Conservation (phyloP, 768 basidiomycete species). For the Lactifluus rugatus region DNA sequence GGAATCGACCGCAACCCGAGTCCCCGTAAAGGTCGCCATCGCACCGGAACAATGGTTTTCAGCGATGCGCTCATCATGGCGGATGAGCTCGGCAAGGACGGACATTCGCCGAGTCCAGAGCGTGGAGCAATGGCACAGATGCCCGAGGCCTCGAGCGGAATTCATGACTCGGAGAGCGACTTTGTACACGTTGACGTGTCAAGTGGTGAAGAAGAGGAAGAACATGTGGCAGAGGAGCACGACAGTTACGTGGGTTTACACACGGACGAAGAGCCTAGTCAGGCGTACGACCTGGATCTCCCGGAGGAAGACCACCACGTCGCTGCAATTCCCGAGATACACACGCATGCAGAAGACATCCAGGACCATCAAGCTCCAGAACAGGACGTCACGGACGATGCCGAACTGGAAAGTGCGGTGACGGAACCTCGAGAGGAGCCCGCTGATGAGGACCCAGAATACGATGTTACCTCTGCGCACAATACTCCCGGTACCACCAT, state of each 20-base stretch:
- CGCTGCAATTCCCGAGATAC: neutral
- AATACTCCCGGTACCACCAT: slow-evolving; percentile 8
- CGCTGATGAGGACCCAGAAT: neutral
- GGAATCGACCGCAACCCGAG: slow-evolving; percentile 18
- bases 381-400: slow-evolving; percentile 17
- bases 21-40: slow-evolving; percentile 34
- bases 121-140: neutral
- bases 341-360: neutral
- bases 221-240: slow-evolving; percentile 1
- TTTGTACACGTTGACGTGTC: slow-evolving; percentile 12
- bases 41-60: slow-evolving; percentile 72
- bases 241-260: neutral
- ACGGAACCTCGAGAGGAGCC: neutral
- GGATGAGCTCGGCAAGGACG: slow-evolving; percentile 31
- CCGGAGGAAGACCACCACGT: neutral
- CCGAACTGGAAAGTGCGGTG: neutral
- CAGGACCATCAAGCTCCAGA: slow-evolving; percentile 4
- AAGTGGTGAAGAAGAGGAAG: slow-evolving; percentile 2
- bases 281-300: neutral
- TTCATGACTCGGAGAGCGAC: slow-evolving; percentile 4
- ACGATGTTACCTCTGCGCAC: slow-evolving; percentile 13
- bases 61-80: slow-evolving; percentile 34
- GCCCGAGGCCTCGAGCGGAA: neutral
- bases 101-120: slow-evolving; percentile 14
- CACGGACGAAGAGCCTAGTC: neutral